Percentiles rank a stretch among this genome's conserved stretches.
These are phyloP conservation scores for Coemansia reversa DNA, from an alignment of 192 early-diverging fungal species.

Conservation along the genomic window DNA sequence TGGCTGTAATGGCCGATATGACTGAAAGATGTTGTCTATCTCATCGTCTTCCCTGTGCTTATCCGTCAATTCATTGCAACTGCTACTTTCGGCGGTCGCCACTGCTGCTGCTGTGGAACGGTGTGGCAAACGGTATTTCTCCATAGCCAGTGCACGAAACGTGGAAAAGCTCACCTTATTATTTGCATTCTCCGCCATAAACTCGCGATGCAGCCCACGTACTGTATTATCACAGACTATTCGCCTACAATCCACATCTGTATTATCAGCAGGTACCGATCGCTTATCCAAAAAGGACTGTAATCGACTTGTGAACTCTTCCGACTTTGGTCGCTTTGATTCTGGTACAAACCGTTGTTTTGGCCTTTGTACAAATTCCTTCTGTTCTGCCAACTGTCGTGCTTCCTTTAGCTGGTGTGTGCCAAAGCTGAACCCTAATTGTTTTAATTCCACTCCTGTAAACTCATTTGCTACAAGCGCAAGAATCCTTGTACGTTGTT, in stretches of 20 bases:
- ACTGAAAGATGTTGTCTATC: not conserved
- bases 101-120: not conserved
- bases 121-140: slow-evolving; percentile 9
- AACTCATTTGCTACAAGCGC: slow-evolving; percentile 24
- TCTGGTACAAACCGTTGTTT: slow-evolving; percentile 5
- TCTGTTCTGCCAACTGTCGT: slow-evolving; percentile 8
- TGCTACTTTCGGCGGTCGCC: slow-evolving; percentile 1
- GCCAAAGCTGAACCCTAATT: slow-evolving; percentile 21
- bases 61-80: not conserved
- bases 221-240: slow-evolving; percentile 14
- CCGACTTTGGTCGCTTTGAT: slow-evolving; percentile 19
- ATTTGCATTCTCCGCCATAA: slow-evolving; percentile 1
- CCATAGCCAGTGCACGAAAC: slow-evolving; percentile 25
- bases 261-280: not conserved
- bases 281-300: slow-evolving; percentile 8
- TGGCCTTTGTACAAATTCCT: slow-evolving; percentile 8
- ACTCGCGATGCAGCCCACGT: slow-evolving; percentile 22
- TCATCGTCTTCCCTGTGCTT: not conserved
- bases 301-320: slow-evolving; percentile 7
- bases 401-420: slow-evolving; percentile 30
- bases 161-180: slow-evolving; percentile 27
- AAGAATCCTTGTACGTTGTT: slow-evolving; percentile 18
- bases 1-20: not conserved
- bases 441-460: slow-evolving; percentile 18
- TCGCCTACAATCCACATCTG: not conserved